Evolutionary conservation across 352 stramenopile species (phyloP).

Genomic region (Phytopythium chamaehyphon): DNA sequence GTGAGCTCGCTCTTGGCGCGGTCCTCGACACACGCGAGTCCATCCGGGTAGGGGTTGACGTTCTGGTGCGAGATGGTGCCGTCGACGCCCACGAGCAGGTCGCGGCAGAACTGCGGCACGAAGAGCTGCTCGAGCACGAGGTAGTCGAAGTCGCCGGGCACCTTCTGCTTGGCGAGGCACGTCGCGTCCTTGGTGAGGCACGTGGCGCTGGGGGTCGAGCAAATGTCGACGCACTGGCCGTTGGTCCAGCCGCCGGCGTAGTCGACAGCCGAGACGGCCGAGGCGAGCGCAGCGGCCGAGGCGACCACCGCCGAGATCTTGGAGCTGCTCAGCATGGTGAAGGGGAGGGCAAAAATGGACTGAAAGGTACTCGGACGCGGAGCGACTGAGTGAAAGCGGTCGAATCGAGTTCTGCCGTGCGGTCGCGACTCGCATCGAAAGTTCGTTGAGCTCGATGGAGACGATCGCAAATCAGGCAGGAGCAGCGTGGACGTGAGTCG

Average conservation of each 20-base stretch:
- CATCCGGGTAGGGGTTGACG: slow-evolving; percentile 57
- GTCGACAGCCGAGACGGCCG: slow-evolving; percentile 27
- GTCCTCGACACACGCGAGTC: slow-evolving; percentile 37
- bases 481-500: no score
- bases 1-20: slow-evolving; percentile 50
- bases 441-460: no score
- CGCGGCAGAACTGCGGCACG: slow-evolving; percentile 76
- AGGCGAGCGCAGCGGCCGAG: slow-evolving; percentile 12
- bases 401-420: slow-evolving; percentile 3
- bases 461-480: no score
- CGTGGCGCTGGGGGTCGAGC: slow-evolving; percentile 50
- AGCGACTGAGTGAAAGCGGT: slow-evolving; percentile 2
- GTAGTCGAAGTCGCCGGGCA: slow-evolving; percentile 71
- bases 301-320: slow-evolving; percentile 1
- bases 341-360: not conserved
- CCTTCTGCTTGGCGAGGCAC: slow-evolving; percentile 59
- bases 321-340: slow-evolving; percentile 6
- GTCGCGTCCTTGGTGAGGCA: slow-evolving; percentile 47
- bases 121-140: slow-evolving; percentile 76
- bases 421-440: not conserved
- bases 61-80: slow-evolving; percentile 80
- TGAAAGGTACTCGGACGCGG: slow-evolving; percentile 3
- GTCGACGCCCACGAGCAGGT: slow-evolving; percentile 64
- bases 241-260: slow-evolving; percentile 58
- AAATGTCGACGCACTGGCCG: slow-evolving; percentile 71